phyloP scores from a whole-genome alignment of 1,139 yeast species.

The Pichia sp. region DNA sequence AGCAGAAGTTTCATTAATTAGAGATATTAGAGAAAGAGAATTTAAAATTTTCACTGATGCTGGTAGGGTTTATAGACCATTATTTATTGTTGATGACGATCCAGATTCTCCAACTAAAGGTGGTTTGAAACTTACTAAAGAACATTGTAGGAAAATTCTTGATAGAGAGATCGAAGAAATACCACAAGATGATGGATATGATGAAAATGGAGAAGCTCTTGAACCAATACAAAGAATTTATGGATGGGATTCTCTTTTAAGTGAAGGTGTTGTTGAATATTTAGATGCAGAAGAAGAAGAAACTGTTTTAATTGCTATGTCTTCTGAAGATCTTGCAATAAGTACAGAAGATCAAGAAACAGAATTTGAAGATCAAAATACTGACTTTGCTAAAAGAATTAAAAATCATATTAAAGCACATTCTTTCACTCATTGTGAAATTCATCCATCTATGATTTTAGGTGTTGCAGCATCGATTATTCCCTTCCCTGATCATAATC shows the following conservation, averaged over 20 bases:
- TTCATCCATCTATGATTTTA: constrained; percentile 96
- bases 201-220: constrained; percentile 42
- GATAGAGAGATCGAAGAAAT: constrained; percentile 52
- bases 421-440: constrained; percentile 97
- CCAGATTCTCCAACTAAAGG: constrained; percentile 64
- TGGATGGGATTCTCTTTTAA: constrained; percentile 81
- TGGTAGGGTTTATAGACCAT: constrained; percentile 94
- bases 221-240: constrained; percentile 39
- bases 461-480: constrained; percentile 98
- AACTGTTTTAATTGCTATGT: constrained; percentile 97
- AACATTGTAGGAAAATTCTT: constrained; percentile 65
- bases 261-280: constrained; percentile 85
- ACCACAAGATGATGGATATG: constrained; percentile 40
- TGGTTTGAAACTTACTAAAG: constrained; percentile 76
- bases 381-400: constrained; percentile 83
- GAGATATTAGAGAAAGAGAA: constrained; percentile 95
- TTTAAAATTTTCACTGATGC: constrained; percentile 96
- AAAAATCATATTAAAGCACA: constrained; percentile 48
- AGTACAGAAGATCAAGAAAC: constrained; percentile 44
- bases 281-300: constrained; percentile 98
- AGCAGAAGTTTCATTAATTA: constrained; percentile 91
- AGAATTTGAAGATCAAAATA: constrained; percentile 37
- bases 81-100: constrained; percentile 84
- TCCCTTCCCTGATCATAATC: constrained; percentile 99
- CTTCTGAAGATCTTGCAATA: constrained; percentile 89